These are phyloP conservation scores for Talaromyces piceae DNA, from an alignment of 2,329 filamentous ascomycete genomes.

Conservation along the genomic window DNA sequence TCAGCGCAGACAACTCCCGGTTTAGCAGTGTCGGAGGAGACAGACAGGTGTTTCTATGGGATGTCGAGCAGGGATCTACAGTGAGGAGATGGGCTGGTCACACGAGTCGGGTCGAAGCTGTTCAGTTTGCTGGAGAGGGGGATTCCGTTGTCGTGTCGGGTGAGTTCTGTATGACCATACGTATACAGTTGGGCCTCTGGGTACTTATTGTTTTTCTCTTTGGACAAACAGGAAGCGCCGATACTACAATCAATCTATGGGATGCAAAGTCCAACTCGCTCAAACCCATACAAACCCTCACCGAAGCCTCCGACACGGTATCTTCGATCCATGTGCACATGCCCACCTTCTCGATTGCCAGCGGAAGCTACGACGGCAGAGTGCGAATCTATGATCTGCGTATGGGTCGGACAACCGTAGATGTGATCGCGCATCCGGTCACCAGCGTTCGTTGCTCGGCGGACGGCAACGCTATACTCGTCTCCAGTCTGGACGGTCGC, in stretches of 20 bases:
- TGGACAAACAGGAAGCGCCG: conserved; percentile 30
- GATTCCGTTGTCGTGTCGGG: conserved; percentile 65
- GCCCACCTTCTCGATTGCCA: conserved; percentile 49
- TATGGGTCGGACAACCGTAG: conserved; percentile 61
- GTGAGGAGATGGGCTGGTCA: conserved; percentile 68
- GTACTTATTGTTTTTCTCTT: conserved; percentile 1
- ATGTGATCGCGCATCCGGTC: conserved; percentile 61
- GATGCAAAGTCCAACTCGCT: conserved; percentile 33
- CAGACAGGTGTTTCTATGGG: conserved; percentile 87
- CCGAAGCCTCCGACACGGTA: conserved; percentile 36
- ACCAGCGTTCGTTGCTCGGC: conserved; percentile 65
- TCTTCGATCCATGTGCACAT: conserved; percentile 33
- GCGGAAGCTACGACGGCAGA: conserved; percentile 76
- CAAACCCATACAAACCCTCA: conserved; percentile 37
- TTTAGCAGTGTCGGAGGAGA: conserved; percentile 89
- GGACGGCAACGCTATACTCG: conserved; percentile 67
- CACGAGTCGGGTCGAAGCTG: conserved; percentile 66
- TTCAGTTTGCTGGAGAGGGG: conserved; percentile 67
- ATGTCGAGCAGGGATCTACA: conserved; percentile 74
- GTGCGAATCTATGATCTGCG: conserved; percentile 76
- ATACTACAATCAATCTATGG: conserved; percentile 38
- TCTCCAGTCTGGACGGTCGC: conserved; percentile 67
- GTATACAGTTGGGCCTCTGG: not conserved
- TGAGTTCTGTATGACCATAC: conserved; percentile 23
- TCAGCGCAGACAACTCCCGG: conserved; percentile 66